Conservation (phyloP, 2,329 filamentous ascomycete genomes). For the Aspergillus japonicus region DNA sequence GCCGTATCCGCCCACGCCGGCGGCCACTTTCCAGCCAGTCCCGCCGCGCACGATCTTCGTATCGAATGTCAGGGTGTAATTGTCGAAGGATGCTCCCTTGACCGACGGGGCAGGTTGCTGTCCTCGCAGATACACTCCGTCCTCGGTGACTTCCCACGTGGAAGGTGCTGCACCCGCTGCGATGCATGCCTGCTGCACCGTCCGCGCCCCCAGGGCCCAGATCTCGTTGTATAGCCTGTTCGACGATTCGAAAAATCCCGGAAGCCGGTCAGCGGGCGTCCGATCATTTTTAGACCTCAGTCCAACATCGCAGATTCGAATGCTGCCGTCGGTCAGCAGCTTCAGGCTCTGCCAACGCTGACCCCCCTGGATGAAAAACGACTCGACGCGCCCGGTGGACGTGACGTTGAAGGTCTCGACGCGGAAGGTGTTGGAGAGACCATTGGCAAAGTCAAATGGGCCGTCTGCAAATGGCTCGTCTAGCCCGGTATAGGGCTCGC, state of each 20-base stretch:
- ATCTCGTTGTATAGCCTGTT: slow-evolving; percentile 18
- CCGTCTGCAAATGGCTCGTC: slow-evolving; percentile 15
- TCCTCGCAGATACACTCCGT: slow-evolving; percentile 13
- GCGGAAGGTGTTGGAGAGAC: slow-evolving; percentile 15
- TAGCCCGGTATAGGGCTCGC: slow-evolving; percentile 15
- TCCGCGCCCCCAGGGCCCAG: slow-evolving; percentile 17
- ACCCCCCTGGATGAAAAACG: slow-evolving; percentile 19
- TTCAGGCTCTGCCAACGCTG: slow-evolving; percentile 16
- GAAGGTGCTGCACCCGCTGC: slow-evolving; percentile 13
- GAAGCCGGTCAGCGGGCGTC: slow-evolving; percentile 7
- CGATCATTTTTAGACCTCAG: slow-evolving; percentile 1
- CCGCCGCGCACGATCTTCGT: slow-evolving; percentile 17
- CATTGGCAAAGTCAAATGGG: slow-evolving; percentile 18
- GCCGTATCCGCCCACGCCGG: slow-evolving; percentile 15
- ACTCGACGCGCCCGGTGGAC: slow-evolving; percentile 8
- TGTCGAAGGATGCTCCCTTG: slow-evolving; percentile 7
- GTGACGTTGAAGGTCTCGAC: slow-evolving; percentile 22
- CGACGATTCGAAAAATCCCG: slow-evolving; percentile 12
- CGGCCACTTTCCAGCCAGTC: slow-evolving; percentile 18
- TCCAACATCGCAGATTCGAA: slow-evolving; percentile 1
- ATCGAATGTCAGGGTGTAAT: slow-evolving; percentile 17
- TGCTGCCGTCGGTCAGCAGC: slow-evolving; percentile 1
- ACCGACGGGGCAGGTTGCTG: slow-evolving; percentile 17
- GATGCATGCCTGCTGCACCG: slow-evolving; percentile 18
- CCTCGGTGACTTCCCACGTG: slow-evolving; percentile 14